Conservation (phyloP, 2,329 filamentous ascomycete species). For the Dendrostoma leiphaemia region DNA sequence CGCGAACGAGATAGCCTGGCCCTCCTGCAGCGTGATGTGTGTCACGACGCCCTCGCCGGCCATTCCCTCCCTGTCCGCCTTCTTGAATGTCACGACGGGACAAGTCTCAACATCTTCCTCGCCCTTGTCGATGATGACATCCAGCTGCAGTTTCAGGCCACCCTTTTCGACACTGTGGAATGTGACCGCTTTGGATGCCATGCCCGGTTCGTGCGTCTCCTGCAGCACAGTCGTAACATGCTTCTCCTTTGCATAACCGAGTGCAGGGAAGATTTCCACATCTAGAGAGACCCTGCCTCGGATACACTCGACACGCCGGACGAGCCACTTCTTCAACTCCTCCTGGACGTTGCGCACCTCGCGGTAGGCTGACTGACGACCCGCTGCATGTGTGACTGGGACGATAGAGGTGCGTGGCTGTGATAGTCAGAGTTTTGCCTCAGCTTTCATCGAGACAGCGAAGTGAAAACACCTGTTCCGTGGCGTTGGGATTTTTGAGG, state of each 20-base stretch:
- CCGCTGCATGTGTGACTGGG: background rate
- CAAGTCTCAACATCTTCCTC: slow-evolving; percentile 44
- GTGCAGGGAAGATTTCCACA: slow-evolving; percentile 70
- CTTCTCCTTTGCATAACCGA: slow-evolving; percentile 64
- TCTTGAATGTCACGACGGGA: slow-evolving; percentile 55
- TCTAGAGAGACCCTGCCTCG: slow-evolving; percentile 64
- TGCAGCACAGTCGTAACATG: slow-evolving; percentile 59
- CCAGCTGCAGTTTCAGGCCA: slow-evolving; percentile 57
- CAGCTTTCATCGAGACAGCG: too few relatives aligned
- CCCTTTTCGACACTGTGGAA: slow-evolving; percentile 51
- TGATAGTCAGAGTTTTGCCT: background rate
- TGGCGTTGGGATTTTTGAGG: too few relatives aligned
- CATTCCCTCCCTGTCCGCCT: slow-evolving; percentile 49
- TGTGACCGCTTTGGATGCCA: slow-evolving; percentile 57
- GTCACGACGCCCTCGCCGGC: slow-evolving; percentile 63
- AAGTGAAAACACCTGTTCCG: too few relatives aligned
- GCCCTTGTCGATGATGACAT: slow-evolving; percentile 64
- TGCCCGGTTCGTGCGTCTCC: slow-evolving; percentile 35
- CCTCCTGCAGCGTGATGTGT: slow-evolving; percentile 58
- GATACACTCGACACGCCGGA: slow-evolving; percentile 70
- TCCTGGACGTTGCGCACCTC: slow-evolving; percentile 54
- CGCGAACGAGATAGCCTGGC: slow-evolving; percentile 68
- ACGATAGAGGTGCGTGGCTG: slow-evolving; percentile 55
- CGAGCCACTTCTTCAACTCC: slow-evolving; percentile 68
- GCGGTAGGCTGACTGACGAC: slow-evolving; percentile 46